Percentiles rank a stretch among this genome's conserved stretches.
Conservation (phyloP, 352 stramenopile genomes). For the Phytophthora capsici region DNA sequence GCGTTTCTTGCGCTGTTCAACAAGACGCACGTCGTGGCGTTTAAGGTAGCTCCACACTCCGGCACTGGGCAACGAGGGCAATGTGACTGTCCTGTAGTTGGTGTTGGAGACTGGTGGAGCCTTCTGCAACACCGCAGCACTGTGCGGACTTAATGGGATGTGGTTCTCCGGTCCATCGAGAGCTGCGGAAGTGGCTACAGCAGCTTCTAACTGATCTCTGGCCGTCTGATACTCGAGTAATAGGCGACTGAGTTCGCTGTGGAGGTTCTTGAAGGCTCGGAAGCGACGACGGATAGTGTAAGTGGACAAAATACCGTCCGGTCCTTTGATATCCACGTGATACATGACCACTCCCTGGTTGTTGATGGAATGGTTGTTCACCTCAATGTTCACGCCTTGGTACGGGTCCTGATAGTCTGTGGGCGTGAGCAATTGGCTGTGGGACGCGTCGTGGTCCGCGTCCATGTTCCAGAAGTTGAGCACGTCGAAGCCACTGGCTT, state of each 20-base stretch:
- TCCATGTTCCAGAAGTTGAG: slow-evolving; percentile 67
- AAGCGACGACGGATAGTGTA: slow-evolving; percentile 89
- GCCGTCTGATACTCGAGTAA: slow-evolving; percentile 61
- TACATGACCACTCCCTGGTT: slow-evolving; percentile 89
- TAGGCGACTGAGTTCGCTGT: slow-evolving; percentile 69
- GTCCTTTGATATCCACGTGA: slow-evolving; percentile 87
- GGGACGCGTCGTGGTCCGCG: slow-evolving; percentile 44
- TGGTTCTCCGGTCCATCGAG: slow-evolving; percentile 33
- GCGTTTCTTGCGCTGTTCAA: slow-evolving; percentile 81
- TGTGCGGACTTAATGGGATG: slow-evolving; percentile 55
- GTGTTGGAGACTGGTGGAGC: slow-evolving; percentile 37
- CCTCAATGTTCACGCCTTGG: slow-evolving; percentile 70
- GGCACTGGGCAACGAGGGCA: slow-evolving; percentile 72
- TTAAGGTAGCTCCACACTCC: slow-evolving; percentile 87
- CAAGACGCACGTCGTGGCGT: slow-evolving; percentile 77
- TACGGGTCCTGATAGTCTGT: slow-evolving; percentile 57
- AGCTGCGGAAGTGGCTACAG: slow-evolving; percentile 12
- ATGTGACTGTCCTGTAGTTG: slow-evolving; percentile 54
- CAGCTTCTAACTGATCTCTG: slow-evolving; percentile 22
- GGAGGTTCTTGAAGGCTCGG: slow-evolving; percentile 80
- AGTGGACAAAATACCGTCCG: slow-evolving; percentile 73
- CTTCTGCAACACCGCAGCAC: slow-evolving; percentile 35
- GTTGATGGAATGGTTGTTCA: slow-evolving; percentile 77
- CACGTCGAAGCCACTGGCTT: slow-evolving; percentile 67
- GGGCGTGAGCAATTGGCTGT: slow-evolving; percentile 45